Conservation (phyloP, 805 yeast species). For the Kuraishia molischiana region DNA sequence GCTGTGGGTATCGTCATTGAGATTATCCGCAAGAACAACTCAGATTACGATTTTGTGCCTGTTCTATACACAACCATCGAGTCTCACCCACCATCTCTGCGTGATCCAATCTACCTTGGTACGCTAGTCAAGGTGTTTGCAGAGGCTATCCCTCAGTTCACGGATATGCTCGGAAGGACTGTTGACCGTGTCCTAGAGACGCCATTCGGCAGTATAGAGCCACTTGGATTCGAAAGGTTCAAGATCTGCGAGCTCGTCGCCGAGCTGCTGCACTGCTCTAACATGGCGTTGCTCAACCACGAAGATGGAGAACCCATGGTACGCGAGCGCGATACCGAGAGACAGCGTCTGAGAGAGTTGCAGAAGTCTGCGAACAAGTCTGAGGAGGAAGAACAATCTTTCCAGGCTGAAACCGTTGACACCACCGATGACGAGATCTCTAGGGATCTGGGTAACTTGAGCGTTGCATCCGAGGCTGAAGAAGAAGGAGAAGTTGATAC, state of each 20-base stretch:
- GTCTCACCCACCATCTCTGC: slow-evolving; percentile 83
- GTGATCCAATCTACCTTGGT: slow-evolving; percentile 92
- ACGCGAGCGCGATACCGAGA: slow-evolving; percentile 54
- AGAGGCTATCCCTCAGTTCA: slow-evolving; percentile 60
- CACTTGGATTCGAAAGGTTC: slow-evolving; percentile 84
- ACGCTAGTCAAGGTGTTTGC: slow-evolving; percentile 74
- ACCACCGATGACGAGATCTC: slow-evolving; percentile 24
- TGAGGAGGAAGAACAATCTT: neutral
- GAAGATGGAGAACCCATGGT: slow-evolving; percentile 61
- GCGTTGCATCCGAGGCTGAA: slow-evolving; percentile 10
- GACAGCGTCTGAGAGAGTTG: slow-evolving; percentile 39
- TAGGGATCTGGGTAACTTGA: slow-evolving; percentile 20
- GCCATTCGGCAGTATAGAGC: slow-evolving; percentile 58
- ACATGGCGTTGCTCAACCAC: slow-evolving; percentile 84
- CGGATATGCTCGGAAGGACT: slow-evolving; percentile 40
- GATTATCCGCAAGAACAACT: slow-evolving; percentile 87
- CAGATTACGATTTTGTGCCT: slow-evolving; percentile 88
- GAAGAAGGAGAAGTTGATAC: neutral
- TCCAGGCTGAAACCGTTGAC: slow-evolving; percentile 7
- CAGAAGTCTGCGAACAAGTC: slow-evolving; percentile 9
- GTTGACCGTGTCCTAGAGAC: slow-evolving; percentile 36
- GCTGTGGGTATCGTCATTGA: slow-evolving; percentile 95
- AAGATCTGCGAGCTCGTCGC: slow-evolving; percentile 88
- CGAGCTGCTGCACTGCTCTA: slow-evolving; percentile 89
- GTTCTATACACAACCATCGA: slow-evolving; percentile 75